Evolutionary conservation across 2,329 filamentous ascomycete species (phyloP).

Genomic region (Alternaria incomplexa): DNA sequence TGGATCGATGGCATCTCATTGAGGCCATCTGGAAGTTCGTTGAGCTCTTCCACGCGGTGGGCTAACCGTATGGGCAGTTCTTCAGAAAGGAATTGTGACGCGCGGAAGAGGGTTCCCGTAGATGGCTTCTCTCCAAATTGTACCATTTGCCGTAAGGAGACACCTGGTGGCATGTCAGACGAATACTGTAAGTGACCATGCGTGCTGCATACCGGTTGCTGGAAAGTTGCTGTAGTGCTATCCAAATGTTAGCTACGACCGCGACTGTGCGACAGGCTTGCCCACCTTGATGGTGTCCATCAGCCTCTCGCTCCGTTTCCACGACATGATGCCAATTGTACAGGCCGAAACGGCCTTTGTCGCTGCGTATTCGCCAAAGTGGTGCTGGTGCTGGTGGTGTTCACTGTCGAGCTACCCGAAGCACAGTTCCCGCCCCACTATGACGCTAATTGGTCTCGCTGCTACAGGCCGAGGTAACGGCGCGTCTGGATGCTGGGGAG

Average conservation of each 20-base stretch:
- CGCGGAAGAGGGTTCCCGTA: slow-evolving; percentile 89
- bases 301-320: slow-evolving; percentile 87
- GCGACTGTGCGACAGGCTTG: slow-evolving; percentile 6
- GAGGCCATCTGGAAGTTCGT: slow-evolving; percentile 89
- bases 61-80: slow-evolving; percentile 96
- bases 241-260: slow-evolving; percentile 28
- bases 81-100: slow-evolving; percentile 97
- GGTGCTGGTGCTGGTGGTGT: slow-evolving; percentile 15
- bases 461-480: slow-evolving; percentile 37
- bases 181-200: slow-evolving; percentile 48
- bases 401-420: slow-evolving; percentile 15
- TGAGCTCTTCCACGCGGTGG: slow-evolving; percentile 93
- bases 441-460: slow-evolving; percentile 37
- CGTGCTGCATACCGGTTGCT: slow-evolving; percentile 92
- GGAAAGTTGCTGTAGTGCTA: slow-evolving; percentile 93
- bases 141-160: slow-evolving; percentile 95
- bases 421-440: slow-evolving; percentile 36
- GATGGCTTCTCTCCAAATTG: slow-evolving; percentile 96
- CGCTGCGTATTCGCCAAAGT: slow-evolving; percentile 41
- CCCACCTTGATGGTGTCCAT: slow-evolving; percentile 86
- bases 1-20: slow-evolving; percentile 98
- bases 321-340: slow-evolving; percentile 73
- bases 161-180: slow-evolving; percentile 38
- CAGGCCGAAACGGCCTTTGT: slow-evolving; percentile 44
- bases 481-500: slow-evolving; percentile 7